Base-by-base conservation (phyloP, 768 basidiomycete genomes). In the Boletus patriciae region DNA sequence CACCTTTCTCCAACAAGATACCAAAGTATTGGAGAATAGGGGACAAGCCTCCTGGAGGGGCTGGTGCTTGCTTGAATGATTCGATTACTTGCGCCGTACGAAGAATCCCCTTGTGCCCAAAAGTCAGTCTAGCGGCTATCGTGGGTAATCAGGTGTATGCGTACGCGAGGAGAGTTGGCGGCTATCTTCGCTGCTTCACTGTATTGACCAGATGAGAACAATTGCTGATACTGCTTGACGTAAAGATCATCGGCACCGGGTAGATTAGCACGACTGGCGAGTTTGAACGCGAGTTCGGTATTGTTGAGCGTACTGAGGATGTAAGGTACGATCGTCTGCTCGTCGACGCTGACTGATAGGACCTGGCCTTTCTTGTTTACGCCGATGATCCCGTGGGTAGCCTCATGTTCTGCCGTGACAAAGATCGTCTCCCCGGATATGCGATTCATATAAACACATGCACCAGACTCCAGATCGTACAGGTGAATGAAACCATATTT, bases 361-460 rank as follows among this genome's bases (percentile, higher is more conserved):
- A 98, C 94, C 74, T 99, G 97, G 33, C 97, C 97, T 77, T 98
- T 98, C 83, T 96, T 92, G 84, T 99, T 99, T 69, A 99, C 94
- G 62, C 96, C 96, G 61, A 99, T 93, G 73, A 99, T 97, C 78
- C 97, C 97, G 68, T 93, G 84, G 4, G 88, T 86, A 18, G 87
- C 83, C 72, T 98, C 95, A 68, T 98, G 94, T 67, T 98, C 95
- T 34, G 96, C 92, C 13, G 97, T 98, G 44, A 97, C 94, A 71
- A 99, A 99, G 71, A 99, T 98, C 34, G 97, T 98, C 78, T 99
- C 97, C 34, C 97, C 96, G 42, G 92, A 94, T 71, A 99, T 99
- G 62, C 97, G 90, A 82, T 99, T 99, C 97, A 99, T 99, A 80
- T 98, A 99, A 57, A 99, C 86, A 76, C 97, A 98, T 43, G 92